phyloP scores from a whole-genome alignment of 2,329 filamentous ascomycete species.

The Parascedosporium putredinis region DNA sequence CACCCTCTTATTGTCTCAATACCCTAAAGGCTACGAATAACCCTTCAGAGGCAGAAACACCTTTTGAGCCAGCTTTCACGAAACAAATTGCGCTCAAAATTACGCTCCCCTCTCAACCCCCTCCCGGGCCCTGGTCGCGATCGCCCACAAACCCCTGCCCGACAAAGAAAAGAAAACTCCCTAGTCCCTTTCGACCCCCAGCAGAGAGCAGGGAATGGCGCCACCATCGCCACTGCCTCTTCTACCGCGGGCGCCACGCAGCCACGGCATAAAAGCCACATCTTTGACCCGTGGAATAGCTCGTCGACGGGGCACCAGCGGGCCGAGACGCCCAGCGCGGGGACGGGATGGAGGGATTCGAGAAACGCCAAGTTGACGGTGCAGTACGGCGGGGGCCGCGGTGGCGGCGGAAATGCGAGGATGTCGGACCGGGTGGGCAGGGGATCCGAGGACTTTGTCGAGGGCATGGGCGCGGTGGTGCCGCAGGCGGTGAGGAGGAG shows the following conservation, averaged over 20 bases:
- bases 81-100: too few species aligned
- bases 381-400: conserved; percentile 53
- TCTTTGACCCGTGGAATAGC: conserved; percentile 63
- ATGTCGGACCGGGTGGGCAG: conserved; percentile 56
- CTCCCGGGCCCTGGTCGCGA: not conserved
- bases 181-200: not conserved
- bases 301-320: conserved; percentile 70
- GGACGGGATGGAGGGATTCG: conserved; percentile 54
- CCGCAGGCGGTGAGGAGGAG: conserved; percentile 30
- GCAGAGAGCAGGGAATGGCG: conserved; percentile 5
- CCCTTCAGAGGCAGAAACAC: too few species aligned
- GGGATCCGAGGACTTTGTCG: conserved; percentile 46
- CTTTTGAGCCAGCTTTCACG: too few species aligned
- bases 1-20: too few species aligned
- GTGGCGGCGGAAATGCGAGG: conserved; percentile 47
- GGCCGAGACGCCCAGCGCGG: conserved; percentile 53
- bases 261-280: conserved; percentile 4
- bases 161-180: not conserved
- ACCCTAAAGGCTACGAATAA: too few species aligned
- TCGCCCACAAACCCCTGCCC: not conserved
- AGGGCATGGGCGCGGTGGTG: conserved; percentile 30
- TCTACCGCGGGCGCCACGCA: conserved; percentile 25
- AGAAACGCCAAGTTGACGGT: conserved; percentile 57
- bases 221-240: conserved; percentile 22
- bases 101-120: not conserved